Evolutionary conservation across 116 monocot species (phyloP).

Genomic region (Phalaenopsis hybrid): DNA sequence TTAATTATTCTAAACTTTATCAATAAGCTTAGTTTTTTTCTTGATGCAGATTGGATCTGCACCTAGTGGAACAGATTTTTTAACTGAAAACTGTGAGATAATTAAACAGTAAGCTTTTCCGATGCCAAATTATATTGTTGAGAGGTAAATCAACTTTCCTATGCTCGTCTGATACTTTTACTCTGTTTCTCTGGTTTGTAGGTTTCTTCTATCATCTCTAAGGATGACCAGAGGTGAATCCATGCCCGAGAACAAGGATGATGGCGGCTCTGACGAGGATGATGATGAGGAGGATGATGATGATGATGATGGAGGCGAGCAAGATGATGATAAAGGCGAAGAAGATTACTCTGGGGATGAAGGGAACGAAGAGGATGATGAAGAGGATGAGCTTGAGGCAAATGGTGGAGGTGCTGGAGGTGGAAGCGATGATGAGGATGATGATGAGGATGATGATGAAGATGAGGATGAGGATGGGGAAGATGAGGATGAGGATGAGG

Average conservation of each 20-base stretch:
- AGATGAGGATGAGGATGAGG: too few species aligned
- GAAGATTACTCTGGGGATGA: conserved; percentile 10
- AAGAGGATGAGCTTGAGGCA: conserved; percentile 4
- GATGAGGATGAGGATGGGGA: neutral
- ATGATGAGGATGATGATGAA: neutral
- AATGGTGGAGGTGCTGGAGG: neutral
- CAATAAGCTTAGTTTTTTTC: neutral
- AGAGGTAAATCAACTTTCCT: too few species aligned
- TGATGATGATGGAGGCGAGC: conserved; percentile 2
- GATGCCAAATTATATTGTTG: too few species aligned
- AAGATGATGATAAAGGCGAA: conserved; percentile 5
- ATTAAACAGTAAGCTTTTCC: neutral
- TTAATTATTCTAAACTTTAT: too few species aligned
- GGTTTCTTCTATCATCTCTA: neutral
- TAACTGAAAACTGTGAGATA: neutral
- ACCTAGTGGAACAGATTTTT: neutral
- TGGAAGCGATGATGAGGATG: neutral
- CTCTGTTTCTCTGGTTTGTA: neutral
- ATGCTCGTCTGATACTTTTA: neutral
- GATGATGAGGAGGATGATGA: conserved; percentile 5
- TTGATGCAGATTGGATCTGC: neutral
- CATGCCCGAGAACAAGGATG: conserved; percentile 10
- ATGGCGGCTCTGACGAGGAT: conserved; percentile 4
- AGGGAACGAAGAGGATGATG: conserved; percentile 9
- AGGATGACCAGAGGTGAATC: conserved; percentile 1